These are phyloP conservation scores for Potentilla sterilis DNA, from an alignment of 306 rosid species.

Conservation along the genomic window DNA sequence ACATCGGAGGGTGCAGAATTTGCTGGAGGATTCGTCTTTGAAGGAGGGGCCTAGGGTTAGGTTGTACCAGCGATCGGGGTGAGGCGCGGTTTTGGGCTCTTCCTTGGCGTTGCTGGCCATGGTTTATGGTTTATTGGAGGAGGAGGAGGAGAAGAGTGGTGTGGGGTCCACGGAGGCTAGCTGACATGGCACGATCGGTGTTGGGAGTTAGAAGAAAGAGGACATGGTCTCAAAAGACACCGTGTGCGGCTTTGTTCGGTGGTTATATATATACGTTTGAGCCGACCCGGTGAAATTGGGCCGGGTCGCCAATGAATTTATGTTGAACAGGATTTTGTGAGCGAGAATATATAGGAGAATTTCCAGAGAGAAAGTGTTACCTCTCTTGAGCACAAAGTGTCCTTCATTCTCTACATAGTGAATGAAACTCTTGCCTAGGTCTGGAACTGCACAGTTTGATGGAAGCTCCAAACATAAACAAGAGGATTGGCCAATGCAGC, in stretches of 20 bases:
- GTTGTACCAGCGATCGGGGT: slow-evolving; percentile 76
- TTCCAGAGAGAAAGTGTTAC: slow-evolving; percentile 14
- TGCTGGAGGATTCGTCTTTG: slow-evolving; percentile 73
- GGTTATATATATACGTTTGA: neutral
- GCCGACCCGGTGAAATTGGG: neutral
- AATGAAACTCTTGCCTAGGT: slow-evolving; percentile 9
- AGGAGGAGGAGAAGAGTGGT: neutral
- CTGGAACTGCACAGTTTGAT: slow-evolving; percentile 18
- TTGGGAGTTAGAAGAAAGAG: no score
- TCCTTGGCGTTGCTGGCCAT: slow-evolving; percentile 78
- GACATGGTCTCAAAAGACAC: neutral
- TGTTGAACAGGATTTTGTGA: slow-evolving; percentile 38
- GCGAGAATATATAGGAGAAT: slow-evolving; percentile 27
- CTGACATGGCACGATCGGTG: slow-evolving; percentile 28
- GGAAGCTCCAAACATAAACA: slow-evolving; percentile 33
- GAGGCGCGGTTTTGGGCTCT: slow-evolving; percentile 85
- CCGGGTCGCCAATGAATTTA: slow-evolving; percentile 32
- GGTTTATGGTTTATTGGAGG: neutral
- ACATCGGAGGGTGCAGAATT: slow-evolving; percentile 92
- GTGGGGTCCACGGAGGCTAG: neutral
- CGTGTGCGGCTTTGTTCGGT: neutral
- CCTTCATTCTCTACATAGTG: slow-evolving; percentile 27
- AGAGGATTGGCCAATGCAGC: slow-evolving; percentile 32
- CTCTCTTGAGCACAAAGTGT: slow-evolving; percentile 1
- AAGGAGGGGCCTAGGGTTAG: slow-evolving; percentile 80